Evolutionary conservation across 2,329 filamentous ascomycete species (phyloP).

Genomic region (Alternaria dauci): DNA sequence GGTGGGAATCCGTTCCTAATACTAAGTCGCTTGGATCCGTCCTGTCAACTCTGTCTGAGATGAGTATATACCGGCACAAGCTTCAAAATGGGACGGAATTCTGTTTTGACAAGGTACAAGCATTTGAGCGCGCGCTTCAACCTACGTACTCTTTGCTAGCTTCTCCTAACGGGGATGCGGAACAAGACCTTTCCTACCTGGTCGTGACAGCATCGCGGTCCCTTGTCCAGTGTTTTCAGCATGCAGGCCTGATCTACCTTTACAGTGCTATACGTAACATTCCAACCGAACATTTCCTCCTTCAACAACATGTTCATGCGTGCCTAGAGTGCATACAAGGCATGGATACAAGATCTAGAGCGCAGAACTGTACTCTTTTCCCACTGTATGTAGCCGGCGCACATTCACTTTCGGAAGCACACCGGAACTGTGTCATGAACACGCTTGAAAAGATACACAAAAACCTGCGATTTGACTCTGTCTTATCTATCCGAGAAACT

Average conservation of each 20-base stretch:
- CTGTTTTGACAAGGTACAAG: slow-evolving; percentile 7
- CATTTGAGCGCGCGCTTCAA: slow-evolving; percentile 12
- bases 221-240: slow-evolving; percentile 22
- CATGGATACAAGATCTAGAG: slow-evolving; percentile 18
- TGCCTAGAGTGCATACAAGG: slow-evolving; percentile 23
- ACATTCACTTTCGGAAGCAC: slow-evolving; percentile 13
- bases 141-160: slow-evolving; percentile 7
- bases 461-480: slow-evolving; percentile 23
- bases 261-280: slow-evolving; percentile 24
- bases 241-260: slow-evolving; percentile 24
- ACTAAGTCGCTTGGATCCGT: slow-evolving; percentile 13
- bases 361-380: slow-evolving; percentile 25
- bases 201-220: slow-evolving; percentile 8
- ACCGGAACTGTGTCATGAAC: slow-evolving; percentile 9
- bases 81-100: neutral
- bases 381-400: slow-evolving; percentile 25
- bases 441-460: slow-evolving; percentile 18
- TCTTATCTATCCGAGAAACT: slow-evolving; percentile 13
- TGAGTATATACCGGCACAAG: slow-evolving; percentile 16
- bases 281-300: slow-evolving; percentile 16
- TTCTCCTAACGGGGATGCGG: neutral
- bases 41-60: slow-evolving; percentile 10
- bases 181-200: neutral
- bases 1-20: slow-evolving; percentile 17
- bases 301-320: slow-evolving; percentile 25